Evolutionary conservation across 2,329 filamentous ascomycete species (phyloP), one percentile per base, ranked within the genome.

Genomic region (Curvularia hawaiiensis): DNA sequence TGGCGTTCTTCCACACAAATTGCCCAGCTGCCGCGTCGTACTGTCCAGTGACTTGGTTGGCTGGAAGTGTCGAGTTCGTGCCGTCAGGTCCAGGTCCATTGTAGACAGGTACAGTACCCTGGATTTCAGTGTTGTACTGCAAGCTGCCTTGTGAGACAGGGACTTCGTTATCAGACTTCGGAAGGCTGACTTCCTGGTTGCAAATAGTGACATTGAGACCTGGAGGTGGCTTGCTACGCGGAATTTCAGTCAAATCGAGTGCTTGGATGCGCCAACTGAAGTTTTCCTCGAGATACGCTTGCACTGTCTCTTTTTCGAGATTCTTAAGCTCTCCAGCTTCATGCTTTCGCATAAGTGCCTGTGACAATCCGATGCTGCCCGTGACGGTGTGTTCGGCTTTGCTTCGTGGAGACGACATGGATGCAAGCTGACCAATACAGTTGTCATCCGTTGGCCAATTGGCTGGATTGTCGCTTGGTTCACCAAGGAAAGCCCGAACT

Each of bases 341-440:
- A 48, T 63, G 59, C 46, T 70, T 73, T 22, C 66, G 56, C 22
- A 64, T 66, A 1, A 80, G 62, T 16, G 69, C 72, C 0, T 71
- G 66, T 0, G 79, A 79, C 4, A 80, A 58, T 1, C 71, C 75
- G 4, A 80, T 72, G 30, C 72, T 77, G 18, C 77, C 78, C 3
- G 78, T 77, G 30, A 80, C 70, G 33, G 64, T 74, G 61, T 67
- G 71, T 70, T 69, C 74, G 66, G 53, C 70, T 64, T 52, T 72
- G 78, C 63, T 71, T 56, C 56, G 69, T 16, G 77, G 68, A 30
- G 72, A 75, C 3, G 76, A 74, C 46, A 79, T 74, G 11, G 75
- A 68, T 2, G 72, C 66, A 33, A 79, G 71, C 38, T 77, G 77
- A 30, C 78, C 78, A 22, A 81, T 72, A 31, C 78, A 77, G 47